Percentiles rank a stretch among this genome's conserved stretches.
phyloP scores from a whole-genome alignment of 306 rosid genomes.

The Mimosa bimucronata region DNA sequence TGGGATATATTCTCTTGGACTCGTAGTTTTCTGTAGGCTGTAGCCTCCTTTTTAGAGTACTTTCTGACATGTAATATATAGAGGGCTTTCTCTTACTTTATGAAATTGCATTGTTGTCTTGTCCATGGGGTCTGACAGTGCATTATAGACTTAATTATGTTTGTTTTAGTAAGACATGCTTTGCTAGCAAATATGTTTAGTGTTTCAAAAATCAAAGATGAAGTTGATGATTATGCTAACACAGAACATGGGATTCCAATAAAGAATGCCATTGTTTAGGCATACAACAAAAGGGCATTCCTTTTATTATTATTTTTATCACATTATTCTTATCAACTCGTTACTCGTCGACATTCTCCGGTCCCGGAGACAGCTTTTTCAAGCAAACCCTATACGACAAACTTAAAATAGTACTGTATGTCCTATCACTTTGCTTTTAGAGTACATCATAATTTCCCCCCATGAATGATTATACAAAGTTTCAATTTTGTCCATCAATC shows the following conservation, averaged over 20 bases:
- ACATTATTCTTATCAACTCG: neutral
- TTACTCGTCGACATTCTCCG: conserved; percentile 18
- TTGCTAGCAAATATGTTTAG: conserved; percentile 27
- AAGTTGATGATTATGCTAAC: conserved; percentile 24
- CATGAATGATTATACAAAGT: neutral
- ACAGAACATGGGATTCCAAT: neutral
- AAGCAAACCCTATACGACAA: conserved; percentile 8
- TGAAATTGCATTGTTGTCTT: conserved; percentile 35
- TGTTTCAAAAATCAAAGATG: conserved; percentile 13
- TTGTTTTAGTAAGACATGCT: conserved; percentile 26
- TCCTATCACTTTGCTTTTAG: neutral
- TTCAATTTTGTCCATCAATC: neutral
- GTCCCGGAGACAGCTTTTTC: neutral
- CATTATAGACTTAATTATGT: conserved; percentile 35
- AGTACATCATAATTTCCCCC: neutral
- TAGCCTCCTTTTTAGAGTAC: conserved; percentile 30
- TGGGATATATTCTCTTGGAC: conserved; percentile 21
- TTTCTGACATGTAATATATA: conserved; percentile 12
- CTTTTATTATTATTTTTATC: conserved; percentile 4
- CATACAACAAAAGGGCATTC: conserved; percentile 1
- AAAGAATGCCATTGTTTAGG: conserved; percentile 29
- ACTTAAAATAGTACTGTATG: neutral
- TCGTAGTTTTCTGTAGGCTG: conserved; percentile 29
- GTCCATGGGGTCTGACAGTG: conserved; percentile 24
- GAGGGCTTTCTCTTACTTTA: conserved; percentile 28